Conservation (phyloP, 2,329 filamentous ascomycete species). For the Aspergillus candidus region DNA sequence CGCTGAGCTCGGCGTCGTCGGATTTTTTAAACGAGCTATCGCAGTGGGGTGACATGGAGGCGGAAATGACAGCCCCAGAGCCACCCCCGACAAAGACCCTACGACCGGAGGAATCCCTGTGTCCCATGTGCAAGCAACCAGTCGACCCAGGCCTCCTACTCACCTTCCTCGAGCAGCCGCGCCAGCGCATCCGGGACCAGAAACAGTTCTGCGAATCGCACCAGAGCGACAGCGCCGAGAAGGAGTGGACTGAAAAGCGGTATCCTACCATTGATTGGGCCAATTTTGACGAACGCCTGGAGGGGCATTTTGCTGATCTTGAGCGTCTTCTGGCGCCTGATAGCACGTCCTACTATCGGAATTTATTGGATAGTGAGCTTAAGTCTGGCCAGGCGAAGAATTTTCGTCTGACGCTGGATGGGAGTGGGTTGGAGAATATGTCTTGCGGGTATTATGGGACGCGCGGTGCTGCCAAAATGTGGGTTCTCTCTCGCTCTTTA, state of each 20-base stretch:
- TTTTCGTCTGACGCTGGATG: conserved; percentile 48
- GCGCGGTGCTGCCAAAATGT: conserved; percentile 65
- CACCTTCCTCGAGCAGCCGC: conserved; percentile 40
- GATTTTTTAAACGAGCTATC: conserved; percentile 16
- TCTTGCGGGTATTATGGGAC: conserved; percentile 80
- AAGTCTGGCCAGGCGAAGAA: conserved; percentile 55
- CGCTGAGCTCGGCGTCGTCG: conserved; percentile 25
- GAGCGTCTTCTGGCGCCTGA: conserved; percentile 52
- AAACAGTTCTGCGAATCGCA: conserved; percentile 59
- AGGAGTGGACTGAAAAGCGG: conserved; percentile 46
- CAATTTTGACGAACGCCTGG: conserved; percentile 53
- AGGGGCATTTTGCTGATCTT: conserved; percentile 51
- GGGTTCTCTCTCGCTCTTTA: conserved; percentile 30
- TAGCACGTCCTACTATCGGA: conserved; percentile 54
- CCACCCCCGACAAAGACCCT: no score
- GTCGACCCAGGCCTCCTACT: conserved; percentile 54
- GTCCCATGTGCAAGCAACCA: conserved; percentile 60
- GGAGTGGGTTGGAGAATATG: conserved; percentile 46
- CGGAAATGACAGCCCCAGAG: no score
- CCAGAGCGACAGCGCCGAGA: conserved; percentile 49
- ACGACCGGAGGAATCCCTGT: conserved; percentile 35
- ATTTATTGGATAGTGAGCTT: conserved; percentile 50
- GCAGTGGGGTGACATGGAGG: conserved; percentile 1
- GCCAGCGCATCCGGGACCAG: conserved; percentile 32
- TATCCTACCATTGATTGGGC: conserved; percentile 71